Conservation (phyloP, 192 early-diverging fungal genomes). For the Dimargaris verticillata region DNA sequence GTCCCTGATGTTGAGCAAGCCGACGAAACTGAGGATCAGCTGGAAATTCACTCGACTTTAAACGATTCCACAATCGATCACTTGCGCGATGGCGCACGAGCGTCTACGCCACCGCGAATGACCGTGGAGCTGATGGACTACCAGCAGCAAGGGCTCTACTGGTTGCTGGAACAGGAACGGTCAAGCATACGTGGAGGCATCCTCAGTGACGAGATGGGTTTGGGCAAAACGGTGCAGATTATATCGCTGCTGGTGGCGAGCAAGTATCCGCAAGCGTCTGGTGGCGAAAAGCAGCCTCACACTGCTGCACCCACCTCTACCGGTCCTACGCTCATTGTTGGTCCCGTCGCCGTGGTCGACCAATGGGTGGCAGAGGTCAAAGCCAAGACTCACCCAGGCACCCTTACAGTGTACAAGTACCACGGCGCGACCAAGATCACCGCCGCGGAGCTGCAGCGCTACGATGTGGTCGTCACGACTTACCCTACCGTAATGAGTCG, state of each 20-base stretch:
- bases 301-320: neutral
- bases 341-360: constrained; percentile 44
- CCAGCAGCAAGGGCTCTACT: neutral
- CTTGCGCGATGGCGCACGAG: neutral
- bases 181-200: constrained; percentile 31
- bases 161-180: neutral
- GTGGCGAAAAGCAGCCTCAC: neutral
- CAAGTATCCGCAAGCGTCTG: constrained; percentile 14
- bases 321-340: constrained; percentile 48
- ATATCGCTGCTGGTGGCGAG: constrained; percentile 39
- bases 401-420: constrained; percentile 40
- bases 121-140: neutral
- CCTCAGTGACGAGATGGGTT: constrained; percentile 52
- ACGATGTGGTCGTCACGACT: constrained; percentile 38
- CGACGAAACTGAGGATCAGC: no score
- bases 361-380: constrained; percentile 58
- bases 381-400: constrained; percentile 29
- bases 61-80: no score
- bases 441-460: constrained; percentile 20
- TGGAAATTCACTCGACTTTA: no score
- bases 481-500: constrained; percentile 14
- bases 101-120: neutral
- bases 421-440: constrained; percentile 28
- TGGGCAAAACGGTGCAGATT: constrained; percentile 62
- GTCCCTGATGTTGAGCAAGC: no score